Evolutionary conservation across 2,329 filamentous ascomycete species (phyloP), one percentile per base, ranked within the genome.

Genomic region (Mycosphaerella arachidis): DNA sequence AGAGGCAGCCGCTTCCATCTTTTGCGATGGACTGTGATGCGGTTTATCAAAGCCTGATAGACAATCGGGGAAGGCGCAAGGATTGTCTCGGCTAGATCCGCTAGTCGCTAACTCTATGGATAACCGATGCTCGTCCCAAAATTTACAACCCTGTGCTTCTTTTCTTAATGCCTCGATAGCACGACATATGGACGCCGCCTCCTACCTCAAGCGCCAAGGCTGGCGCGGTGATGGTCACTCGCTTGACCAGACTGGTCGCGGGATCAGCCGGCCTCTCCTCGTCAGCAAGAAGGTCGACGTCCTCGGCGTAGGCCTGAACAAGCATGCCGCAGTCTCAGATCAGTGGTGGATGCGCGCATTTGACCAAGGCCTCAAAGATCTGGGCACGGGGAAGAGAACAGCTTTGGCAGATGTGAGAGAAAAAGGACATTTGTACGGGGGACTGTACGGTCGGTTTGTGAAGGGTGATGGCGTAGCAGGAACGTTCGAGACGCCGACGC

Each of bases 261-360:
- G 93, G 48, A 86, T 97, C 57, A 86, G 87, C 29, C 90, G 89
- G 68, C 93, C 93, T 5, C 83, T 97, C 30, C 85, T 96, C 40
- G 83, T 96, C 58, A 86, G 89, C 60, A 88, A 90, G 68, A 96
- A 96, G 76, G 83, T 87, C 68, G 89, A 96, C 74, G 88, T 84
- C 30, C 81, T 90, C 56, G 93, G 93, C 27, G 80, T 97, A 5
- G 93, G 93, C 57, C 86, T 90, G 72, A 91, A 90, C 74, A 84
- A 84, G 66, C 82, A 83, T 58, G 75, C 79, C 58, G 80, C 80
- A 30, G 80, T 84, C 33, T 81, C 82, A 67, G 93, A 97, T 72
- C 92, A 96, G 74, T 99, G 94, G 94, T 99, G 94, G 94, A 82
- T 96, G 76, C 88, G 91, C 60, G 94, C 94, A 10, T 97, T 96